A percentile compares a stretch with the other conserved stretches of the same genome.
These are phyloP conservation scores for Gliomastix tumulicola DNA, from an alignment of 2,329 filamentous ascomycete species.

Conservation along the genomic window DNA sequence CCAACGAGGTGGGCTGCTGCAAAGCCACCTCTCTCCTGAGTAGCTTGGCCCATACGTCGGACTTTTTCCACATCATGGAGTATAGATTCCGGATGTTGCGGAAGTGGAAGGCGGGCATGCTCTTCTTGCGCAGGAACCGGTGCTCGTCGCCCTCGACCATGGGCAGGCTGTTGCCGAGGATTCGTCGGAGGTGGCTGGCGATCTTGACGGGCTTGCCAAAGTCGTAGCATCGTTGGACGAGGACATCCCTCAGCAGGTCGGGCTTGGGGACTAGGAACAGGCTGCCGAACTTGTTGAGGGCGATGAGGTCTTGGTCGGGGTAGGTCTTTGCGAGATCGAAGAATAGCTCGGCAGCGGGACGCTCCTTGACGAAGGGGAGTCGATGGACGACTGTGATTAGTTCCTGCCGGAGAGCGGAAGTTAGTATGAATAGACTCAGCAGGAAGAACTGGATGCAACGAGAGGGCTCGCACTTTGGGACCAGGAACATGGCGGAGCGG, in stretches of 20 bases:
- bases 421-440: no score
- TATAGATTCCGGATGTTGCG: constrained; percentile 65
- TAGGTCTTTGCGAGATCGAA: constrained; percentile 14
- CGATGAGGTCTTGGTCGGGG: constrained; percentile 12
- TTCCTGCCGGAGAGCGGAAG: neutral
- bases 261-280: constrained; percentile 14
- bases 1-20: no score
- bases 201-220: constrained; percentile 43
- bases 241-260: constrained; percentile 13
- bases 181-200: constrained; percentile 38
- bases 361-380: constrained; percentile 10
- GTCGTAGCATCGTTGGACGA: constrained; percentile 36
- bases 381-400: constrained; percentile 10
- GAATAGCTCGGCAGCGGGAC: constrained; percentile 14
- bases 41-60: constrained; percentile 14
- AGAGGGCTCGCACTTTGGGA: no score
- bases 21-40: no score
- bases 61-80: constrained; percentile 61
- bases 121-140: constrained; percentile 60
- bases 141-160: constrained; percentile 64
- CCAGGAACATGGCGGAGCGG: no score
- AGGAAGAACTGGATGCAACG: no score
- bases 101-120: constrained; percentile 61
- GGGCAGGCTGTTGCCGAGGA: constrained; percentile 54
- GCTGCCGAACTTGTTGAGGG: constrained; percentile 9